phyloP scores from a whole-genome alignment of 169 alveolate genomes.

The Eimeria brunetti region DNA sequence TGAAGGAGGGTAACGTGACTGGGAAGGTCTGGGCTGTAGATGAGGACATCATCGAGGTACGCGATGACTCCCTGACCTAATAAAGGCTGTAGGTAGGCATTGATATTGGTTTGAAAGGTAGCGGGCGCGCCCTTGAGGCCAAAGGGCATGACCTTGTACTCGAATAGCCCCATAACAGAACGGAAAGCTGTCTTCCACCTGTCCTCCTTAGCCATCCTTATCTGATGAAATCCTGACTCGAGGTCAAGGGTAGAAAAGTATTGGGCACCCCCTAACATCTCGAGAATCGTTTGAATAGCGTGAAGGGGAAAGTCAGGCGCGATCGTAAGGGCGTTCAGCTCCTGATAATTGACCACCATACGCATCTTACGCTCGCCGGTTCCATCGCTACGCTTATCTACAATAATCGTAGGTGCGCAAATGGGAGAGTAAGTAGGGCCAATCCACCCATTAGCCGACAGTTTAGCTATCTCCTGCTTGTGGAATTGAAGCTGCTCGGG shows the following conservation, averaged over 20 bases:
- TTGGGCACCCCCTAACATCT: neutral
- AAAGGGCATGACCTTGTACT: no score
- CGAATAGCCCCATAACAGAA: no score
- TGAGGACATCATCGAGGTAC: no score
- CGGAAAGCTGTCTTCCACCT: no score
- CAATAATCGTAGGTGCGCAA: neutral
- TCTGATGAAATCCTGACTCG: neutral
- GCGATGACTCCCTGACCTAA: no score
- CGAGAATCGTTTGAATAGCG: neutral
- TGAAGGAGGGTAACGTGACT: no score
- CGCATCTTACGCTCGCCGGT: neutral
- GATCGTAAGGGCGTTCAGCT: neutral
- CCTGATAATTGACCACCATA: neutral
- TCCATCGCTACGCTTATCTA: neutral
- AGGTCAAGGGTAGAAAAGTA: neutral
- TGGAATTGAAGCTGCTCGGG: neutral
- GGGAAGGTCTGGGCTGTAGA: no score
- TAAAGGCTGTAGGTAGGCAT: no score
- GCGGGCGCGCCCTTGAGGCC: no score
- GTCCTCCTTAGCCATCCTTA: no score
- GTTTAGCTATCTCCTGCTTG: constrained; percentile 6
- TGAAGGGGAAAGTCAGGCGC: neutral
- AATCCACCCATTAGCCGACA: neutral
- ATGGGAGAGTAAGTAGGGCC: neutral
- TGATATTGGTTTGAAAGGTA: no score